These are phyloP conservation scores for Gossypium raimondii DNA, from an alignment of 345 rosid genomes.

Conservation along the genomic window DNA sequence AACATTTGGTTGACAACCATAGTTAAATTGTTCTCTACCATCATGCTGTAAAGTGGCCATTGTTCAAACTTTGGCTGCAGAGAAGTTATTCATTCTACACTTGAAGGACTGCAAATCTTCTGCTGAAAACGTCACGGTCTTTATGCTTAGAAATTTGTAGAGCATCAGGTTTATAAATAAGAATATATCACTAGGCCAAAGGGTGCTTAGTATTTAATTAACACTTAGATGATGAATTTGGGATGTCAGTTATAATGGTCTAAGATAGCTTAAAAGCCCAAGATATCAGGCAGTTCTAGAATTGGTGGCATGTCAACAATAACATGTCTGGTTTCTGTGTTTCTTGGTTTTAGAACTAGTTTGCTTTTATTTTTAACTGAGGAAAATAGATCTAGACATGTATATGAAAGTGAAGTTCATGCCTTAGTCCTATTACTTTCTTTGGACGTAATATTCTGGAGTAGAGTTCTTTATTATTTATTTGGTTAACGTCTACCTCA, in stretches of 20 bases:
- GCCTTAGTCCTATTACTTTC: background rate
- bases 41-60: background rate
- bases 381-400: background rate
- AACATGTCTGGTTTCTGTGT: background rate
- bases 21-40: background rate
- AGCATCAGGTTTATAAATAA: background rate
- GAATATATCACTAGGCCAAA: conserved; percentile 11
- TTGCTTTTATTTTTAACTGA: background rate
- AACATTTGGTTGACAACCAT: background rate
- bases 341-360: background rate
- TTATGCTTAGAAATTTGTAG: background rate
- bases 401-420: background rate
- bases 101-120: background rate
- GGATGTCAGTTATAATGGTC: background rate
- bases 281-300: background rate
- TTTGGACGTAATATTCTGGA: background rate
- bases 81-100: background rate
- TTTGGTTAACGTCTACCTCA: background rate
- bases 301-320: background rate
- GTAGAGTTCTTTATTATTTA: background rate
- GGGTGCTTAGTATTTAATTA: background rate
- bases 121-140: background rate
- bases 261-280: background rate
- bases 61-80: background rate
- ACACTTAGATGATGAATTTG: background rate